phyloP scores from a whole-genome alignment of 495 filamentous ascomycete species.

The Aspergillus kassunensis region DNA sequence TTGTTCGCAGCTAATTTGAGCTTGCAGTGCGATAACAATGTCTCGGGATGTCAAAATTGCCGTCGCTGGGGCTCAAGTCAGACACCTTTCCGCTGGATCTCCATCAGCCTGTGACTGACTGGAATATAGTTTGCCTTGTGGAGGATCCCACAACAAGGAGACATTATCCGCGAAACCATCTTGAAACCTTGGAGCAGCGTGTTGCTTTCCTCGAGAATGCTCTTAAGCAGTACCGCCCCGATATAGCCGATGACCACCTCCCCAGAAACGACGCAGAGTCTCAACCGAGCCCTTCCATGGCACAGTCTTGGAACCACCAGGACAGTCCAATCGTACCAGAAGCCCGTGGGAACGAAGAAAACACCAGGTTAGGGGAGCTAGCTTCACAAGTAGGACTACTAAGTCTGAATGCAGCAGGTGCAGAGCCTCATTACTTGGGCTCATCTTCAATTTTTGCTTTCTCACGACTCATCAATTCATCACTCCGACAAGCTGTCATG shows the following conservation, averaged over 20 bases:
- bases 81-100: no score
- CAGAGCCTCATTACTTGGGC: neutral
- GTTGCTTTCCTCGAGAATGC: conserved; percentile 10
- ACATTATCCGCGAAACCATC: conserved; percentile 16
- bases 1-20: neutral
- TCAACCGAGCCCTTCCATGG: neutral
- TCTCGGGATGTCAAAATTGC: neutral
- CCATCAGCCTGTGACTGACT: no score
- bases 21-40: neutral
- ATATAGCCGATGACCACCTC: neutral
- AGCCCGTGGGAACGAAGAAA: neutral
- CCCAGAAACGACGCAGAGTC: neutral
- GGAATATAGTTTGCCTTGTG: neutral
- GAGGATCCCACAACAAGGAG: conserved; percentile 17
- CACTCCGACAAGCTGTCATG: neutral
- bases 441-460: neutral
- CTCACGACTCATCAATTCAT: neutral
- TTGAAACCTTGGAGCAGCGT: conserved; percentile 14
- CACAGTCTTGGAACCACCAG: neutral
- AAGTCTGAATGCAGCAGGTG: neutral
- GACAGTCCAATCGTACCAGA: neutral
- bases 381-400: neutral
- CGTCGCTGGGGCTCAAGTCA: neutral
- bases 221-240: neutral
- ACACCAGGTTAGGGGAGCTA: neutral